Evolutionary conservation across 805 yeast genomes (phyloP), one percentile per base, ranked within the genome.

Genomic region (Lipomyces starkeyi): DNA sequence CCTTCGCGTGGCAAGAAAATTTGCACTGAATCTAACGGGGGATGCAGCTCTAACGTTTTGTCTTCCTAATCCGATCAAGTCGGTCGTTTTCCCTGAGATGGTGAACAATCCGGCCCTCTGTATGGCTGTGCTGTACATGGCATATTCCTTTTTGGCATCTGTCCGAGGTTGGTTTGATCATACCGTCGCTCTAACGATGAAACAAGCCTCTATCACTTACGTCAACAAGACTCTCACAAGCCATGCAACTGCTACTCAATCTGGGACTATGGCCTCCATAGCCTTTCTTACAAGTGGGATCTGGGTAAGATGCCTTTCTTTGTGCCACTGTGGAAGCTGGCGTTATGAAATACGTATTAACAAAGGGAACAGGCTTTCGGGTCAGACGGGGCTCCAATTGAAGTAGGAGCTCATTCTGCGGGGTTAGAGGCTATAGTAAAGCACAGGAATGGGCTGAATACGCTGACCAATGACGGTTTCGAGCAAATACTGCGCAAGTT

Each of bases 321-420:
- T 40, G 47, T 40, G 20, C 47, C 47, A 40, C 47, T 14, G 7
- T 40, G 47, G 47, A 40, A 14, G 47, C 20, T 14, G 47, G 47
- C 47, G 47, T 40, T 40, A 40, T 40, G 47, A 20, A 40, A 40
- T 40, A 17, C 3, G 20, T 40, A 40, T 40, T 40, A 40, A 40
- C 47, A 40, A 40, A 20, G 20, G 20, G 47, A 40, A 40, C 47
- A 40, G 47, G 47, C 47, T 40, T 40, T 40, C 47, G 47, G 47
- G 47, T 40, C 47, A 3, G 47, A 40, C 47, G 47, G 47, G 47
- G 47, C 47, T 40, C 47, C 47, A 40, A 40, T 14, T 40, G 47
- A 40, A 40, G 47, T 40, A 40, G 47, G 47, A 40, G 47, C 47
- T 40, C 47, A 40, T 40, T 40, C 47, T 40, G 47, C 47, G 47